Conservation (phyloP, 768 basidiomycete species). For the Solioccasus polychromus region DNA sequence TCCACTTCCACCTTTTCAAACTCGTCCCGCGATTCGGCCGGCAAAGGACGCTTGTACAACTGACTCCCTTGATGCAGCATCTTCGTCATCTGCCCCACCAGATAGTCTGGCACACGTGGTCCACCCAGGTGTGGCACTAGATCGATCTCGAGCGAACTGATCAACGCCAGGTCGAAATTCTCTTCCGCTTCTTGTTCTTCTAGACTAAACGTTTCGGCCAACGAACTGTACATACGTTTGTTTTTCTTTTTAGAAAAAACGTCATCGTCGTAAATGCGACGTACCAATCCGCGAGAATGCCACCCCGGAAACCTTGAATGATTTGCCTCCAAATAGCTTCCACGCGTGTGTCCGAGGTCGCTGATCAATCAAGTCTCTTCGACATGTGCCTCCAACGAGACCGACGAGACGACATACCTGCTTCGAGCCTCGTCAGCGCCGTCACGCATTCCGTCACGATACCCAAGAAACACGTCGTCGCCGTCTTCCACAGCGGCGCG, state of each 20-base stretch:
- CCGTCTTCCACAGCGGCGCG: constrained; percentile 90
- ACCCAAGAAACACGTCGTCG: constrained; percentile 73
- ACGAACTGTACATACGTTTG: constrained; percentile 55
- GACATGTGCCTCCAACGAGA: background rate
- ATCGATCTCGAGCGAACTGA: constrained; percentile 75
- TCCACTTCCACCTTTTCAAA: constrained; percentile 40
- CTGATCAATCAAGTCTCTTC: constrained; percentile 39
- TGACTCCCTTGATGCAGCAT: constrained; percentile 72
- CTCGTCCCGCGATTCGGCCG: constrained; percentile 18
- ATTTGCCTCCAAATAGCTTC: constrained; percentile 86
- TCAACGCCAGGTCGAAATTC: constrained; percentile 79
- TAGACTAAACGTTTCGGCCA: constrained; percentile 52
- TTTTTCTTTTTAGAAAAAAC: no score
- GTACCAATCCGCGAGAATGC: constrained; percentile 82
- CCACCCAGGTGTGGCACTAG: constrained; percentile 76
- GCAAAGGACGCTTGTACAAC: constrained; percentile 42
- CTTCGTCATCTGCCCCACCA: constrained; percentile 66
- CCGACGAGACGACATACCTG: constrained; percentile 38
- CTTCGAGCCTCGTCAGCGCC: constrained; percentile 48
- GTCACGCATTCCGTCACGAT: constrained; percentile 66
- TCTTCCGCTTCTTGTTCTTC: constrained; percentile 76
- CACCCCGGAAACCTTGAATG: constrained; percentile 78
- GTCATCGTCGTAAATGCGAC: no score
- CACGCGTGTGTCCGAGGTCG: constrained; percentile 57
- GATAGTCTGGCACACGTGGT: constrained; percentile 62